Percentiles rank a stretch among this genome's conserved stretches.
Conservation (phyloP, 306 rosid species). For the Vigna unguiculata region DNA sequence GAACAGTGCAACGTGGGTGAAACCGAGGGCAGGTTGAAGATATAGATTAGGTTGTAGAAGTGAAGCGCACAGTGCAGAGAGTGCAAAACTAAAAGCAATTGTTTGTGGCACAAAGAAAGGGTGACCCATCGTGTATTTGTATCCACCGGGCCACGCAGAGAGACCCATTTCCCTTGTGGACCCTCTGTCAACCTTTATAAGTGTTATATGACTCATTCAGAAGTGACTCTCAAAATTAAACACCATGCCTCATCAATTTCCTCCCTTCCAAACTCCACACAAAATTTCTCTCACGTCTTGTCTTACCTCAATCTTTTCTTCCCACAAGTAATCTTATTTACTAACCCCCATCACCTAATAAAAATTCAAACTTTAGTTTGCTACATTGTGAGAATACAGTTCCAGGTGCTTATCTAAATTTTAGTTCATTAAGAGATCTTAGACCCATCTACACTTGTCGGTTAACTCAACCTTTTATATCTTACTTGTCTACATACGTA, state of each 20-base stretch:
- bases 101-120: constrained; percentile 55
- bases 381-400: not conserved
- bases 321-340: not conserved
- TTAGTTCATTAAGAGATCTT: too few relatives aligned
- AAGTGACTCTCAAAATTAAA: constrained; percentile 42
- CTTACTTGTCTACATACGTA: not conserved
- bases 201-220: constrained; percentile 54
- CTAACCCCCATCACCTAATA: not conserved
- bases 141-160: constrained; percentile 40
- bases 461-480: not conserved
- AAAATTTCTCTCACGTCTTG: not conserved
- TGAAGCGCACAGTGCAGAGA: not conserved
- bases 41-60: constrained; percentile 1
- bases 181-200: constrained; percentile 51
- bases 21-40: constrained; percentile 24
- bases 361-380: not conserved
- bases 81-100: constrained; percentile 32
- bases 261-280: not conserved
- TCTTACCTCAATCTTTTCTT: not conserved
- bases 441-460: too few relatives aligned
- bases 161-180: constrained; percentile 58
- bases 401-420: too few relatives aligned
- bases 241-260: constrained; percentile 35
- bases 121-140: constrained; percentile 42
- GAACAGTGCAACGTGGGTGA: constrained; percentile 59